These are phyloP conservation scores for Peronospora tabacina DNA, from an alignment of 352 stramenopile genomes.

Conservation along the genomic window DNA sequence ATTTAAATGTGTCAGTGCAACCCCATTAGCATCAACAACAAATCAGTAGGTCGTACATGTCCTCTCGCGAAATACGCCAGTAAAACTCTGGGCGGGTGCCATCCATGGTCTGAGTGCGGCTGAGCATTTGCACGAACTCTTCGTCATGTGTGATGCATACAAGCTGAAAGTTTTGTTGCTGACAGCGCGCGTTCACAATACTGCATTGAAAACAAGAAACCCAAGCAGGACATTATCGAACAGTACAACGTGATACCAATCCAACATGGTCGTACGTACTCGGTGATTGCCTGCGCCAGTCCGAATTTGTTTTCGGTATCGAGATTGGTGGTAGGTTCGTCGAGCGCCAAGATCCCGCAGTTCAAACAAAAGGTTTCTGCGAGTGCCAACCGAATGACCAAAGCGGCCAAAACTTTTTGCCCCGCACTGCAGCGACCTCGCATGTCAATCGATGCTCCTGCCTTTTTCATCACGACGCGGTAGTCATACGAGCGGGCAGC, in stretches of 20 bases:
- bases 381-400: constrained; percentile 96
- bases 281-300: constrained; percentile 77
- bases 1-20: background rate
- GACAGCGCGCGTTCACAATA: constrained; percentile 91
- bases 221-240: constrained; percentile 6
- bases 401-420: constrained; percentile 92
- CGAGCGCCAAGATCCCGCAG: constrained; percentile 96
- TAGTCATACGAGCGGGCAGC: constrained; percentile 95
- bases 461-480: constrained; percentile 98
- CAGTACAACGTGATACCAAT: background rate
- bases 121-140: constrained; percentile 88
- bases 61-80: constrained; percentile 73
- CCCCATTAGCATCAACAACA: background rate
- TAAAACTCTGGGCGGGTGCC: constrained; percentile 74
- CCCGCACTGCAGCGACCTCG: constrained; percentile 97
- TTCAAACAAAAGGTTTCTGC: constrained; percentile 99
- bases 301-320: constrained; percentile 96
- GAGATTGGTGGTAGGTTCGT: constrained; percentile 98
- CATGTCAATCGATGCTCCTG: constrained; percentile 95
- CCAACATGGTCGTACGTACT: constrained; percentile 39
- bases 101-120: constrained; percentile 66
- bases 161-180: constrained; percentile 99
- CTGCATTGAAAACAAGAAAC: constrained; percentile 27
- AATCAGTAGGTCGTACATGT: constrained; percentile 49
- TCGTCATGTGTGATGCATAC: constrained; percentile 99